Base-by-base conservation (phyloP, 495 filamentous ascomycete species). In the Daldinia caldariorum region DNA sequence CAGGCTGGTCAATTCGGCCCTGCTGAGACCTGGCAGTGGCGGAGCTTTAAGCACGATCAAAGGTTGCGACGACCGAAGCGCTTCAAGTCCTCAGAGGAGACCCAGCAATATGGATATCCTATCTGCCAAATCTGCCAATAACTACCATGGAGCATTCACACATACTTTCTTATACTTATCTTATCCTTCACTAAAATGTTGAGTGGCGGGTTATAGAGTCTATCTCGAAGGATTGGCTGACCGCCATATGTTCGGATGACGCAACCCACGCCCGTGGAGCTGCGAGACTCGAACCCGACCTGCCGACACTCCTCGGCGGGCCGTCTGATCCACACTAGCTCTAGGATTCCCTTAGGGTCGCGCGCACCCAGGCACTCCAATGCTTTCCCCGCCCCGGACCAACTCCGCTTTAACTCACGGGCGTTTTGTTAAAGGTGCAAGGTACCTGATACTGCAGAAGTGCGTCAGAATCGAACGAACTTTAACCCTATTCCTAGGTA, bases 291-390 rank as follows among this genome's bases (percentile, higher is more conserved):
- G 58, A 64, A 58, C 43, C 65, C 65, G 70, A 72, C 38, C 64
- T 26, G 26, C 26, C 26, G 26, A 26, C 3, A 26, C 58, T 72
- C 61, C 61, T 72, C 70, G 51, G 61, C 70, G 70, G 70, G 55
- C 65, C 70, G 65, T 66, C 61, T 65, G 70, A 65, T 61, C 63
- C 58, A 71, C 68, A 62, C 63, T 35, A 72, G 60, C 50, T 67
- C 32, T 65, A 31, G 38, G 43, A 38, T 16, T 32, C 43, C 38
- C 38, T 18, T 38, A 26, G 5, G 38, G 29, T 51, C 6, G 22
- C 29, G 43, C 43, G 13, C 55, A 22, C 31, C 32, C n/a, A n/a
- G n/a, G n/a, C n/a, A n/a, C n/a, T 43, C 18, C n/a, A n/a, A n/a
- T 12, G 63, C 47, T 14, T 51, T 55, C 55, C 31, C 39, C 32